These are phyloP conservation scores for Poronia punctata DNA, from an alignment of 495 filamentous ascomycete species.

Conservation along the genomic window DNA sequence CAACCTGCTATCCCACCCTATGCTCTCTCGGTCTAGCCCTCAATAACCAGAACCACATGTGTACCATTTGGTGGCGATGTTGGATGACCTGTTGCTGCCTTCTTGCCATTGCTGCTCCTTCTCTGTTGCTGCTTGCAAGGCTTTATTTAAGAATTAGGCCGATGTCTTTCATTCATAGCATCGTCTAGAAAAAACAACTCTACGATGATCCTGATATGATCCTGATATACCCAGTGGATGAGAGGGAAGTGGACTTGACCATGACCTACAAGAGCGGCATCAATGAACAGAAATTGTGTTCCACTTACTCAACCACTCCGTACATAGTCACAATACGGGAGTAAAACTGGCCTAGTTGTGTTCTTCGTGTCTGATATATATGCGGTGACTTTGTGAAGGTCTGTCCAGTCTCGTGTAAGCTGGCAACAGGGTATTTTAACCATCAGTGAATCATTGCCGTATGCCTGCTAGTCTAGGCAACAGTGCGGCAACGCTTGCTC, in stretches of 20 bases:
- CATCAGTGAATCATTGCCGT: not conserved
- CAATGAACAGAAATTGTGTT: constrained; percentile 2
- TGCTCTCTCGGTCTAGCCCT: no score
- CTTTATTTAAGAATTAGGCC: constrained; percentile 1
- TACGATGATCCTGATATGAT: no score
- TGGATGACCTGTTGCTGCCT: no score
- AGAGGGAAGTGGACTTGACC: not conserved
- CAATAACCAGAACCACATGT: no score
- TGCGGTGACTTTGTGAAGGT: no score
- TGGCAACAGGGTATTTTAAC: not conserved
- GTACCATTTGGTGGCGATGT: no score
- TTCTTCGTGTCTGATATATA: not conserved
- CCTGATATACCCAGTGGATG: no score
- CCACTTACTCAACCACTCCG: constrained; percentile 6
- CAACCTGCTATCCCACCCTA: no score
- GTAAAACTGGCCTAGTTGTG: not conserved
- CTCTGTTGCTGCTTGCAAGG: no score
- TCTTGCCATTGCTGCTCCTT: no score
- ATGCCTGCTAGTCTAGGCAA: not conserved
- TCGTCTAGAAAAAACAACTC: not conserved
- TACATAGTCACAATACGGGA: constrained; percentile 9
- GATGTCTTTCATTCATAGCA: not conserved
- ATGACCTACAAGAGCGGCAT: not conserved
- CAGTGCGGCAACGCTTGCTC: not conserved
- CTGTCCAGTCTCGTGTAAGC: no score